phyloP scores from a whole-genome alignment of 2,329 filamentous ascomycete species.

The Fusarium avenaceum region DNA sequence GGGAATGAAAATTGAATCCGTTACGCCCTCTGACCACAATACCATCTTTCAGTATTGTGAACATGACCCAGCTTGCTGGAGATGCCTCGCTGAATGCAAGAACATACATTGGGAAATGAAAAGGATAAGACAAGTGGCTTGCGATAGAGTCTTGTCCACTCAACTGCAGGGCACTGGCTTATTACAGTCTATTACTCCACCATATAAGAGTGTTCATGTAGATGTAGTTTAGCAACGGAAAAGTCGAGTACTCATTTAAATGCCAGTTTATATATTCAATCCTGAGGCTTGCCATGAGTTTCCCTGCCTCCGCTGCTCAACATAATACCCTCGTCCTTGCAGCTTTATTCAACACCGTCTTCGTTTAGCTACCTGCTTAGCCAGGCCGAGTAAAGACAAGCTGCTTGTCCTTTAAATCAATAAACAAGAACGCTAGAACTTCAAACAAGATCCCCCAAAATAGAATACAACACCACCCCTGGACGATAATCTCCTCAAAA shows the following conservation, averaged over 20 bases:
- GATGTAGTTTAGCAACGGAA: neutral
- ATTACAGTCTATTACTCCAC: too few relatives aligned
- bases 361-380: conserved; percentile 2
- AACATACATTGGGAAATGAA: conserved; percentile 41
- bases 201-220: too few relatives aligned
- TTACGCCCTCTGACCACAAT: conserved; percentile 35
- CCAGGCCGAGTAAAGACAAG: conserved; percentile 23
- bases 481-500: conserved; percentile 40
- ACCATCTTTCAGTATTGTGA: conserved; percentile 38
- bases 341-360: conserved; percentile 6
- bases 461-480: conserved; percentile 21
- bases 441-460: conserved; percentile 18
- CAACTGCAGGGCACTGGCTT: neutral
- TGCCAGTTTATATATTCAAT: conserved; percentile 6
- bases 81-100: neutral
- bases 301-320: neutral
- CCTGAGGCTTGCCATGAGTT: neutral
- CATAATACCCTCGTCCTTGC: neutral
- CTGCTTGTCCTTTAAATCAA: conserved; percentile 23
- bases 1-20: conserved; percentile 39
- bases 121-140: conserved; percentile 10
- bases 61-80: conserved; percentile 25
- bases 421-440: conserved; percentile 37
- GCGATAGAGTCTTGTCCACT: neutral
- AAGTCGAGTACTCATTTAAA: neutral